Base-by-base conservation (phyloP, 306 rosid genomes). In the Luffa aegyptiaca region DNA sequence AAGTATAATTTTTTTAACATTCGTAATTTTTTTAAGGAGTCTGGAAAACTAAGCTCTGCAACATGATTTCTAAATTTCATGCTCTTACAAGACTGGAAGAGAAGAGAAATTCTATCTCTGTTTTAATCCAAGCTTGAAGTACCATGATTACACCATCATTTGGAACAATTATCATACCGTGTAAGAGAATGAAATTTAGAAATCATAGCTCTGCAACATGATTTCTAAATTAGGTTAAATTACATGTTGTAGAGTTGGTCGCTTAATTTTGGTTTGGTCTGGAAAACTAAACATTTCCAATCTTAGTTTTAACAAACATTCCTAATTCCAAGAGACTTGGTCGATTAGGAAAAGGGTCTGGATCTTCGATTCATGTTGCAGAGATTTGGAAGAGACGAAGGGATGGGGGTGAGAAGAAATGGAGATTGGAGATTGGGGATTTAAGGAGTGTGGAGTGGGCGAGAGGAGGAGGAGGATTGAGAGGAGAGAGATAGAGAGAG, bases 41-140 rank as follows among this genome's bases (percentile, higher is more conserved):
- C 31, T 1, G 31, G 31, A 26, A 26, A 26, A 26, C 31, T 26
- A 26, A 0, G 31, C 31, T 26, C 31, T 26, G 31, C 31, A 26
- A 26, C 31, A 26, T 26, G 31, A 26, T 26, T 26, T 26, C 31
- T 26, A 26, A 26, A 26, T 26, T 26, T 26, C 31, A 26, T 26
- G 31, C 31, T 26, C 31, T 1, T 26, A 26, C 53, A 85, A 86
- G 88, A 92, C 96, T 11, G 98, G 98, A 64, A 92, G 98, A 82
- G 98, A 95, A 62, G 98, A 95, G 88, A 95, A 92, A 80, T 95
- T 95, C 83, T 88, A 95, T 78, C 88, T 91, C 79, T 95, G 97
- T 97, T 95, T 95, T 80, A 97, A 95, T 71, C 98, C 98, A 81
- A 91, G 97, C 18, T 71, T 81, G 26, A 83, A 90, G 82, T 79